These are phyloP conservation scores for Leccinum variabile DNA, from an alignment of 1,284 basidiomycete species.

Conservation along the genomic window DNA sequence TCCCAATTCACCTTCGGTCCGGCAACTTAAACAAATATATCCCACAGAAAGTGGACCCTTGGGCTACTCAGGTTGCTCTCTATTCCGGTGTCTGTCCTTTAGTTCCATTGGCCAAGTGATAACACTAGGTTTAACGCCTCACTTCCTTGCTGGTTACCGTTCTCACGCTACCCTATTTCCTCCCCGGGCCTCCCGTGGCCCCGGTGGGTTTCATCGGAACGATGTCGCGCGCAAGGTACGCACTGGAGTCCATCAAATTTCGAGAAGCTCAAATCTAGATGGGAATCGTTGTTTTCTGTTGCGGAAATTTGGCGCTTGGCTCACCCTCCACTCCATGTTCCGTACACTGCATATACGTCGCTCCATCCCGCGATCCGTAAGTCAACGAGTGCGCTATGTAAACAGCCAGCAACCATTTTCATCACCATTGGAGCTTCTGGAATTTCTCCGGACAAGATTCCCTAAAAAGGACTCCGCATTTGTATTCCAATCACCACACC, in stretches of 20 bases:
- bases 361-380: not conserved
- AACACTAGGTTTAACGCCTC: not conserved
- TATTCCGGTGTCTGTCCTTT: not conserved
- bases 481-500: not conserved
- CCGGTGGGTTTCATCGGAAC: not conserved
- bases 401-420: not conserved
- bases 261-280: not conserved
- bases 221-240: not conserved
- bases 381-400: not conserved
- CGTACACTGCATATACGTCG: constrained; percentile 1
- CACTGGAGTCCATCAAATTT: not conserved
- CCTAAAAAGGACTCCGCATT: not conserved
- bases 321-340: not conserved
- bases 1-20: not conserved
- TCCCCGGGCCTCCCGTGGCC: not conserved
- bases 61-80: not conserved
- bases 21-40: not conserved
- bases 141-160: constrained; percentile 2
- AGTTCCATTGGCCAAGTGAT: not conserved
- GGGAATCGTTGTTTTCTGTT: not conserved
- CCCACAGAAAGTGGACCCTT: not conserved
- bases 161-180: not conserved
- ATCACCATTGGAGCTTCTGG: constrained; percentile 9
- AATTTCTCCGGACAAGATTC: not conserved
- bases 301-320: constrained; percentile 8